phyloP scores from a whole-genome alignment of 371 early-diverging fungal genomes.

The Actinomucor elegans region DNA sequence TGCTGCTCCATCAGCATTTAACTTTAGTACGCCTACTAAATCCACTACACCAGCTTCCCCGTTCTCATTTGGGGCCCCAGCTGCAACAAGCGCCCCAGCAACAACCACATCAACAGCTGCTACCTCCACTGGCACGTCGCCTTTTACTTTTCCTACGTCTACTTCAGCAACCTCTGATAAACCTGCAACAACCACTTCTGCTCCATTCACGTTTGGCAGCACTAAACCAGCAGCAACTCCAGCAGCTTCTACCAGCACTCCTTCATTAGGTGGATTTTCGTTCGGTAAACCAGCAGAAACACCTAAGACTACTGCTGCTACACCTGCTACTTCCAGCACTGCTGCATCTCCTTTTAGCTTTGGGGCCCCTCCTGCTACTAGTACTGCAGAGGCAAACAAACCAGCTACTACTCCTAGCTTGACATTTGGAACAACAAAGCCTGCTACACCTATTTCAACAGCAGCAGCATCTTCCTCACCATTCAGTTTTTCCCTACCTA shows the following conservation, averaged over 20 bases:
- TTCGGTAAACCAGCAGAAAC: constrained; percentile 11
- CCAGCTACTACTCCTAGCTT: constrained; percentile 8
- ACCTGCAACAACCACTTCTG: background rate
- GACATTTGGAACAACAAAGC: constrained; percentile 5
- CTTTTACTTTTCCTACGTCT: no score
- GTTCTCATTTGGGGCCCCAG: background rate
- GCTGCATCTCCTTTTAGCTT: background rate
- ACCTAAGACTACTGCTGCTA: background rate
- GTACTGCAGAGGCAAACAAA: background rate
- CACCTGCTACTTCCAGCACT: constrained; percentile 6
- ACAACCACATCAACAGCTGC: background rate
- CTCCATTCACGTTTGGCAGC: constrained; percentile 1
- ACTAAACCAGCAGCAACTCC: background rate
- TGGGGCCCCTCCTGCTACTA: background rate
- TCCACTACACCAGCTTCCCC: background rate
- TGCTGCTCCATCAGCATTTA: constrained; percentile 6
- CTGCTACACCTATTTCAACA: background rate
- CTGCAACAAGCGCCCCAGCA: background rate
- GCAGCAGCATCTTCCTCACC: background rate
- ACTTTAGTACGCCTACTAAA: constrained; percentile 9
- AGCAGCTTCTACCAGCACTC: constrained; percentile 1
- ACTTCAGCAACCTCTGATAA: background rate
- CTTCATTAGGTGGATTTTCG: background rate
- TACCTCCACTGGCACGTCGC: background rate
- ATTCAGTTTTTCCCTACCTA: background rate